Conservation (phyloP, 225 moss, liverwort and hornwort genomes). For the Ulota crispa region DNA sequence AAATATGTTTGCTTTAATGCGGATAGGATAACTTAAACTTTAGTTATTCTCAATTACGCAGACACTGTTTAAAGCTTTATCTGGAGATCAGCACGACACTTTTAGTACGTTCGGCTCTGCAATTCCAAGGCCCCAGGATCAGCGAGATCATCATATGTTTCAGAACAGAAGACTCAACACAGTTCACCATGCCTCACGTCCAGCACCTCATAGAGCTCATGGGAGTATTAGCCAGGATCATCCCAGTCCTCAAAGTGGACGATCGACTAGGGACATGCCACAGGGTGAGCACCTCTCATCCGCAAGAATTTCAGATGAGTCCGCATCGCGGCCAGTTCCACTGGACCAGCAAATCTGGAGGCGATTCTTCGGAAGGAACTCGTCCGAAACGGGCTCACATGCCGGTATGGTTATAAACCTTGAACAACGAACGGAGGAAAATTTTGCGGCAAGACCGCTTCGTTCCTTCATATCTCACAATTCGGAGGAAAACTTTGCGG, state of each 20-base stretch:
- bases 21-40: neutral
- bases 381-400: constrained; percentile 7
- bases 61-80: constrained; percentile 39
- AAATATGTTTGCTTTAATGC: neutral
- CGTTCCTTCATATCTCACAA: constrained; percentile 45
- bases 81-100: constrained; percentile 32
- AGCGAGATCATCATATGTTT: constrained; percentile 26
- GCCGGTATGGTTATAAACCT: constrained; percentile 32
- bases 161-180: constrained; percentile 21
- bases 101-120: constrained; percentile 20
- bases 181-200: constrained; percentile 19
- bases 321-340: constrained; percentile 19
- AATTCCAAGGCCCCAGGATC: constrained; percentile 25
- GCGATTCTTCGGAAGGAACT: constrained; percentile 21
- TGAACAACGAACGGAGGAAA: constrained; percentile 35
- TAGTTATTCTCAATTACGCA: constrained; percentile 24
- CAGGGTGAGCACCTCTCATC: constrained; percentile 21
- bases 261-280: constrained; percentile 12
- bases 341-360: constrained; percentile 37
- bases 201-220: constrained; percentile 27
- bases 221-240: constrained; percentile 16
- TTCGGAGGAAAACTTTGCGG: constrained; percentile 27
- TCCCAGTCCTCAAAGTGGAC: constrained; percentile 22
- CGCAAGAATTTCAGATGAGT: constrained; percentile 7
- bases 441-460: constrained; percentile 33